A percentile compares a stretch with the other conserved stretches of the same genome.
phyloP scores from a whole-genome alignment of 2,329 filamentous ascomycete species.

The Hawksworthiomyces lignivorus region DNA sequence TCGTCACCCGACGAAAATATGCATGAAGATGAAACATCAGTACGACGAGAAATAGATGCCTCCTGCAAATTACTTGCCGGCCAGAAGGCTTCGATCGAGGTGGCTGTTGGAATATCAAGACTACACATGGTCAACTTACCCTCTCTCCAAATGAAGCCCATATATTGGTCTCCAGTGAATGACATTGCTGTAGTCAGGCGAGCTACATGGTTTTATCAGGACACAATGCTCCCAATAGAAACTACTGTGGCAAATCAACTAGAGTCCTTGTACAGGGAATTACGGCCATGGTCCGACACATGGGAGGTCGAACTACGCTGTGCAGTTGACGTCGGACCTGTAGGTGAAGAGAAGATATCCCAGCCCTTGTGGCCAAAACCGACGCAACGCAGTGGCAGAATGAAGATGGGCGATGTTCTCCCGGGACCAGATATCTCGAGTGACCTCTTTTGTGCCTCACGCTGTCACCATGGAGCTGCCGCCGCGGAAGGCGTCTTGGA shows the following conservation, averaged over 20 bases:
- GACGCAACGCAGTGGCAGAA: constrained; percentile 25
- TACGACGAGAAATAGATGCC: not conserved
- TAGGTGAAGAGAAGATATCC: constrained; percentile 85
- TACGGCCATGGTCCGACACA: constrained; percentile 83
- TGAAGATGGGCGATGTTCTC: constrained; percentile 20
- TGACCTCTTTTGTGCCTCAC: constrained; percentile 52
- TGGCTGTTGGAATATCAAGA: constrained; percentile 83
- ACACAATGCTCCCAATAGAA: constrained; percentile 87
- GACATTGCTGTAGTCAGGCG: constrained; percentile 76
- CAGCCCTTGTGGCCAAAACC: constrained; percentile 72
- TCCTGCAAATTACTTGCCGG: not conserved
- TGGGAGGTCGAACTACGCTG: constrained; percentile 89
- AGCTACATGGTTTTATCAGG: constrained; percentile 95
- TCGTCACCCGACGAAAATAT: too few species aligned
- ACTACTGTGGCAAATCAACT: constrained; percentile 81
- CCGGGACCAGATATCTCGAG: constrained; percentile 38
- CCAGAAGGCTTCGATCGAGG: constrained; percentile 34
- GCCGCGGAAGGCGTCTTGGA: constrained; percentile 45
- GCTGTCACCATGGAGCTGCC: constrained; percentile 52
- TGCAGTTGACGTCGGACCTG: constrained; percentile 80
- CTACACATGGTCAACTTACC: constrained; percentile 84
- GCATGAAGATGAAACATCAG: not conserved
- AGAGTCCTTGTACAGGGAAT: constrained; percentile 80
- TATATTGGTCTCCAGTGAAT: constrained; percentile 94
- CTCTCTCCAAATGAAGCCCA: constrained; percentile 81